Percentiles rank a stretch among this genome's conserved stretches.
These are phyloP conservation scores for Colletotrichum sp. DNA, from an alignment of 2,329 filamentous ascomycete genomes.

Conservation along the genomic window DNA sequence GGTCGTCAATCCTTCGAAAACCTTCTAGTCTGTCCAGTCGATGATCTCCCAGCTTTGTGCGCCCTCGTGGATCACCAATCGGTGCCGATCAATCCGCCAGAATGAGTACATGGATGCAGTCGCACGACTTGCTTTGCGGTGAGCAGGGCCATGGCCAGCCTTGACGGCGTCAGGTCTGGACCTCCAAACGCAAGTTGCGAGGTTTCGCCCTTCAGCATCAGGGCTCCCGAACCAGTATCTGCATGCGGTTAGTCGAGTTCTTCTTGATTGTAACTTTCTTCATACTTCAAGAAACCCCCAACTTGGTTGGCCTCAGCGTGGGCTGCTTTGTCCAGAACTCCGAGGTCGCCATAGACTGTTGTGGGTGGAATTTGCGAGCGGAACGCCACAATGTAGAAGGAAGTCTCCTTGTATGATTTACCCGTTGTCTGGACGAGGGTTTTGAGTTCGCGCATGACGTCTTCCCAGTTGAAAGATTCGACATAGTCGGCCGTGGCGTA, in stretches of 20 bases:
- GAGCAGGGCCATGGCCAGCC: slow-evolving; percentile 65
- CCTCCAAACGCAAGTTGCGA: slow-evolving; percentile 80
- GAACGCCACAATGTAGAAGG: slow-evolving; percentile 87
- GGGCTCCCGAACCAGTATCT: slow-evolving; percentile 89
- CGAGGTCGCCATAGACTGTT: slow-evolving; percentile 68
- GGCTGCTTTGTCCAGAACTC: slow-evolving; percentile 76
- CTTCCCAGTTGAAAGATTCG: slow-evolving; percentile 78
- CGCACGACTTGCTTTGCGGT: slow-evolving; percentile 69
- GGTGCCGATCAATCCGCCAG: slow-evolving; percentile 75
- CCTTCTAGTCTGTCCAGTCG: slow-evolving; percentile 54
- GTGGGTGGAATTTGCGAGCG: slow-evolving; percentile 72
- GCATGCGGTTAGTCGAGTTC: slow-evolving; percentile 20
- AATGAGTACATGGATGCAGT: slow-evolving; percentile 66
- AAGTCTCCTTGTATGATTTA: slow-evolving; percentile 63
- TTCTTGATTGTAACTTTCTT: background rate
- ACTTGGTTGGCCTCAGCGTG: slow-evolving; percentile 81
- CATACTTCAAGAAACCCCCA: slow-evolving; percentile 78
- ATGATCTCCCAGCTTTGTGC: slow-evolving; percentile 67
- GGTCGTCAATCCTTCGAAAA: background rate
- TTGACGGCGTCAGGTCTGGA: slow-evolving; percentile 62
- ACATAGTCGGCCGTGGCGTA: slow-evolving; percentile 80
- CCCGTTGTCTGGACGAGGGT: slow-evolving; percentile 51
- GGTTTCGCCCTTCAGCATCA: slow-evolving; percentile 72
- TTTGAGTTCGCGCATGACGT: slow-evolving; percentile 64
- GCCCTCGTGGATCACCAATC: slow-evolving; percentile 71